Conservation (phyloP, 805 yeast species). For the Lipomyces spencermartinsiae region DNA sequence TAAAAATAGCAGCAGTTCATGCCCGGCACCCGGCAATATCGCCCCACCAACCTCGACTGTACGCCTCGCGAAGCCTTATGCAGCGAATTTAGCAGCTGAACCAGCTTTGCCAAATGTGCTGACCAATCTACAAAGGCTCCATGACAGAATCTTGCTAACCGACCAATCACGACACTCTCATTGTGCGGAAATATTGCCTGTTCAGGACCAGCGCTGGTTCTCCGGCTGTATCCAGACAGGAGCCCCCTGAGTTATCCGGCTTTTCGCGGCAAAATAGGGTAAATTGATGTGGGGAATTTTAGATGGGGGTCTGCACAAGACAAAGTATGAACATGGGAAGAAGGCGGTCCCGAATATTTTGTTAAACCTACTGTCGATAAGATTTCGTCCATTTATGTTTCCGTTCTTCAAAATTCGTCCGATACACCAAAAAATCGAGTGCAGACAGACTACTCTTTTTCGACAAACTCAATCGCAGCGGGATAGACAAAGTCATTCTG, state of each 20-base stretch:
- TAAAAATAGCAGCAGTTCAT: not conserved
- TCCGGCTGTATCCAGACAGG: not conserved
- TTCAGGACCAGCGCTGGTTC: not conserved
- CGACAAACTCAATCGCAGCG: not conserved
- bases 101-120: not conserved
- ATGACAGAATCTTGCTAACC: no score
- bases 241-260: not conserved
- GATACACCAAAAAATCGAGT: no score
- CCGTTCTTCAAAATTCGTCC: no score
- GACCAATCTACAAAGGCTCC: not conserved
- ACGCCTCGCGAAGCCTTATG: not conserved
- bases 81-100: no score
- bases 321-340: no score
- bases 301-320: no score
- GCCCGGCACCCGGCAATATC: not conserved
- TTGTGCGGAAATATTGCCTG: not conserved
- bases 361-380: no score
- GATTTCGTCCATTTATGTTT: no score
- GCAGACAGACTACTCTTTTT: not conserved
- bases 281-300: no score
- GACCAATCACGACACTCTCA: not conserved
- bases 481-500: constrained; percentile 56
- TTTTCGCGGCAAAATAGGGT: not conserved
- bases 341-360: no score
- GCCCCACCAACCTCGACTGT: not conserved